phyloP scores from a whole-genome alignment of 805 yeast genomes.

The Wickerhamiella sergipiensis region DNA sequence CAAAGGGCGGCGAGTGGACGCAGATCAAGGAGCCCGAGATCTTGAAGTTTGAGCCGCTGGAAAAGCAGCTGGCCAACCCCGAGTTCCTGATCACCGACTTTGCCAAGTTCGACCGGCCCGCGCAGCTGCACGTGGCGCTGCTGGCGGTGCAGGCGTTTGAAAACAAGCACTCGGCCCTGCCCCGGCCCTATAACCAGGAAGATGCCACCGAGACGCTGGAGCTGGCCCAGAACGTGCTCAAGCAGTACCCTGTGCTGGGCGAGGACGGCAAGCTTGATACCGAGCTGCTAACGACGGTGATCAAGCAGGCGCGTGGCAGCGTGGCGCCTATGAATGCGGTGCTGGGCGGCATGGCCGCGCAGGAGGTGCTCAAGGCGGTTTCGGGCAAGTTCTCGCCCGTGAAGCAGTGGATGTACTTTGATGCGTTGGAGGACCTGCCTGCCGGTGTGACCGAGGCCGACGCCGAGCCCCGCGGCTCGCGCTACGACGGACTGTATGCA shows the following conservation, averaged over 20 bases:
- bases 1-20: constrained; percentile 78
- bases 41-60: constrained; percentile 48
- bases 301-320: constrained; percentile 85
- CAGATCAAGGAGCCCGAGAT: constrained; percentile 77
- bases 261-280: constrained; percentile 50
- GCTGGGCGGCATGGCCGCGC: constrained; percentile 89
- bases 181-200: constrained; percentile 59
- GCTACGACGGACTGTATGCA: constrained; percentile 93
- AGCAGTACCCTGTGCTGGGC: constrained; percentile 40
- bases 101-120: constrained; percentile 88
- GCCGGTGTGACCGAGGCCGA: constrained; percentile 47
- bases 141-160: constrained; percentile 74
- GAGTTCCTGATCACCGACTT: constrained; percentile 73
- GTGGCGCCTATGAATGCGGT: constrained; percentile 81
- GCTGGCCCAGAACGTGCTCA: constrained; percentile 44
- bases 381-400: constrained; percentile 93
- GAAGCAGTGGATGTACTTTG: constrained; percentile 85
- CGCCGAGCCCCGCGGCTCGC: constrained; percentile 59
- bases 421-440: constrained; percentile 75
- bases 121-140: constrained; percentile 82
- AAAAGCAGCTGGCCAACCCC: constrained; percentile 57
- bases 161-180: constrained; percentile 50
- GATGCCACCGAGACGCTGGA: constrained; percentile 59
- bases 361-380: constrained; percentile 88
- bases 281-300: constrained; percentile 51